phyloP scores from a whole-genome alignment of 352 stramenopile species.

The Pythium vanterpoolii region DNA sequence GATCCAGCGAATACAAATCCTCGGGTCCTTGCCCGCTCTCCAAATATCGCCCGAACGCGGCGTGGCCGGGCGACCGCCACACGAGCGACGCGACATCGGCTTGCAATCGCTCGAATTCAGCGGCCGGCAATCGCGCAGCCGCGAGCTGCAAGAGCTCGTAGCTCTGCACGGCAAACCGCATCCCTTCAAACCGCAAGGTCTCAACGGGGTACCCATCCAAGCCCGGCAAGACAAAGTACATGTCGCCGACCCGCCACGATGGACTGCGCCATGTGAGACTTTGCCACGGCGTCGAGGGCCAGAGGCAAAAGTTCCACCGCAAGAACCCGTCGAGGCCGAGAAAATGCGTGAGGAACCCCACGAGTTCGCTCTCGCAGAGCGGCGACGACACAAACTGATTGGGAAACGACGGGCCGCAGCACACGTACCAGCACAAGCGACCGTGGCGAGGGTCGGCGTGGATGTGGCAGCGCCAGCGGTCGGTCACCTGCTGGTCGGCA shows the following conservation, averaged over 20 bases:
- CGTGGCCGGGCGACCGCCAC: constrained; percentile 53
- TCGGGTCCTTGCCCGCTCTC: constrained; percentile 18
- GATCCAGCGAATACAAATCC: constrained; percentile 73
- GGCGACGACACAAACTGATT: constrained; percentile 82
- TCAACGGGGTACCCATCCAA: constrained; percentile 58
- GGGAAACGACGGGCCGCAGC: constrained; percentile 58
- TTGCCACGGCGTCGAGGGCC: constrained; percentile 54
- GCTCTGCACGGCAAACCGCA: constrained; percentile 64
- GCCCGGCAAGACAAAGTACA: constrained; percentile 81
- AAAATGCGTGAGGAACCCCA: constrained; percentile 76
- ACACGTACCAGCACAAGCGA: constrained; percentile 80
- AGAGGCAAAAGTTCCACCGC: constrained; percentile 83
- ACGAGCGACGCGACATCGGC: constrained; percentile 53
- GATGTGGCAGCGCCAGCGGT: constrained; percentile 45
- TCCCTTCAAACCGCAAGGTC: constrained; percentile 63
- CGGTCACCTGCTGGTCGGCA: constrained; percentile 58
- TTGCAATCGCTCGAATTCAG: constrained; percentile 53
- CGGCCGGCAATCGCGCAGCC: constrained; percentile 28
- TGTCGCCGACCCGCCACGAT: constrained; percentile 73
- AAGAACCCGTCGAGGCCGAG: constrained; percentile 76
- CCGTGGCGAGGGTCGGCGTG: constrained; percentile 45
- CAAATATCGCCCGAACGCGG: constrained; percentile 38
- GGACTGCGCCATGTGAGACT: constrained; percentile 59
- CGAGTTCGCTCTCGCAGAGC: constrained; percentile 64
- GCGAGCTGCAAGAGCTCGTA: constrained; percentile 62